A percentile compares a stretch with the other conserved stretches of the same genome.
phyloP scores from a whole-genome alignment of 176 grass and related monocot genomes.

The Canna indica region DNA sequence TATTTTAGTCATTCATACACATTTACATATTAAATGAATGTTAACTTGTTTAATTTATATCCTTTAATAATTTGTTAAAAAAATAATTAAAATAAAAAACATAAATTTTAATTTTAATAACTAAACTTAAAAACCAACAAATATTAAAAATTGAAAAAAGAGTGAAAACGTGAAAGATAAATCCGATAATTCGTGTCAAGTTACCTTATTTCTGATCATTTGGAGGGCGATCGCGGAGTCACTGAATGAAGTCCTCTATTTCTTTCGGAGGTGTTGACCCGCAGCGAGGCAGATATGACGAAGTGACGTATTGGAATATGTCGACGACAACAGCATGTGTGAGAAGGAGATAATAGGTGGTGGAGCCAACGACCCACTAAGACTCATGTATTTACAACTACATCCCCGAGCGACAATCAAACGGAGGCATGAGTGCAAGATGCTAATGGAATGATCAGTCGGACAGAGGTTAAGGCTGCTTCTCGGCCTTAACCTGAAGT shows the following conservation, averaged over 20 bases:
- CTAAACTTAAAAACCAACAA: too few relatives aligned
- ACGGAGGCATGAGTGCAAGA: background rate
- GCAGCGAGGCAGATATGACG: conserved; percentile 8
- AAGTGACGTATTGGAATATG: conserved; percentile 4
- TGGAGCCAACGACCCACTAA: too few relatives aligned
- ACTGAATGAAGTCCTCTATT: conserved; percentile 13
- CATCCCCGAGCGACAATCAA: background rate
- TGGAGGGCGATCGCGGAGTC: conserved; percentile 7
- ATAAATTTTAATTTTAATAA: too few relatives aligned
- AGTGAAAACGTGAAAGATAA: too few relatives aligned
- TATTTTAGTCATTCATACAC: too few relatives aligned
- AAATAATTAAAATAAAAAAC: too few relatives aligned
- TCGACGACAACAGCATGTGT: background rate
- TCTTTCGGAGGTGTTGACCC: conserved; percentile 1
- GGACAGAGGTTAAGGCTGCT: background rate
- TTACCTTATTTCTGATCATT: conserved; percentile 11
- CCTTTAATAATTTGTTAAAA: too few relatives aligned
- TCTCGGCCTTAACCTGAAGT: too few relatives aligned
- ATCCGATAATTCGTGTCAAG: too few relatives aligned
- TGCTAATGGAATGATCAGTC: background rate
- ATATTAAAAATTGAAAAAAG: too few relatives aligned
- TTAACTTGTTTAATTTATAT: too few relatives aligned
- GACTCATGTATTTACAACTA: background rate
- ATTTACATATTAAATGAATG: too few relatives aligned
- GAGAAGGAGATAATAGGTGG: background rate